Base-by-base conservation (phyloP, 2,329 filamentous ascomycete genomes). In the Venturia oleaginea region DNA sequence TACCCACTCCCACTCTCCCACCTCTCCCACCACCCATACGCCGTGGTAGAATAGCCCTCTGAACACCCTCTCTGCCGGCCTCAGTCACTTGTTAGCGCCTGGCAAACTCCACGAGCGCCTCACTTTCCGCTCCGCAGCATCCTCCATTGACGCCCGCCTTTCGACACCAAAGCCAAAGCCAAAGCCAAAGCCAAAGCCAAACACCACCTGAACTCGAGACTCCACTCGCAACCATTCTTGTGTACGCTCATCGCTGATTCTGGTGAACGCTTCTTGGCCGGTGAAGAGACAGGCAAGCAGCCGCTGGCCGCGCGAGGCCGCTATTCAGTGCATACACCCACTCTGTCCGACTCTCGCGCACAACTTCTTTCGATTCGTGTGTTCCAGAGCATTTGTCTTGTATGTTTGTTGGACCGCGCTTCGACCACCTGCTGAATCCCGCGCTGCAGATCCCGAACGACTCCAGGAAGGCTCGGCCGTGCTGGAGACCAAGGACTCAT, bases 281-380 rank as follows among this genome's bases (percentile, higher is more conserved):
- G 51, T 57, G 51, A 32, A 57, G 30, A 57, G 30, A 34, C 48
- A 32, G 51, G 30, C 51, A 37, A 34, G 51, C 27, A 57, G 24
- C 51, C 51, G 51, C 30, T n/a, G 51, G 51, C 51, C 51, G 51
- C 27, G 51, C 51, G 51, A 57, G 51, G 30, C 51, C 27, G 51
- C 51, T 57, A n/a, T 34, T n/a, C 51, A 15, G 51, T 34, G 30
- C 51, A 37, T 15, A 57, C 15, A 34, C 24, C 48, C 48, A 32
- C 11, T 54, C 11, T 54, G 24, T 24, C 17, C 24, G 24, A 27
- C 7, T 54, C 24, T 15, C 27, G 15, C 51, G 51, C 27, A 7
- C 24, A 4, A 3, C 4, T 22, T 57, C 51, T 22, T 34, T 27
- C 51, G 1, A 34, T 3, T 57, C 30, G 51, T n/a, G 51, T n/a